Evolutionary conservation across 106 monocot species (phyloP), one percentile per base, ranked within the genome.

Genomic region (Dioscorea zingiberensis): DNA sequence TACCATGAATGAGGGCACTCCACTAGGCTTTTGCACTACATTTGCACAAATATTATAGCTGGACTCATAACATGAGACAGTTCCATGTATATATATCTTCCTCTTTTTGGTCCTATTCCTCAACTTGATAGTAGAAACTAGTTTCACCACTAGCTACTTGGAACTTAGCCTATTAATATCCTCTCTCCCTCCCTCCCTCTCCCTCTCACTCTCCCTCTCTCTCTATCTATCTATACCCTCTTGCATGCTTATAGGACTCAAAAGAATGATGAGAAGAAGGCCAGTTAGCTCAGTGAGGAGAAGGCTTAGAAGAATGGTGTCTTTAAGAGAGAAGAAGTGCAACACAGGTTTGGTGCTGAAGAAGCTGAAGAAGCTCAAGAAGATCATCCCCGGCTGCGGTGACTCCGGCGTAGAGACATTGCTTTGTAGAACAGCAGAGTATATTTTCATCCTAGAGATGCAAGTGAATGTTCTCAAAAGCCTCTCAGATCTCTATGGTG

Each of bases 361-460:
- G 64, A 81, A 81, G 60, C 59, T 85, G n/a, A 74, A 54, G 46
- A 63, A 74, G 59, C 78, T 85, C 1, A 70, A 75, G 66, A 74
- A 60, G 64, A 72, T 85, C 8, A 63, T 85, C 16, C 85, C 85
- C 4, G 85, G 74, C 1, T 64, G 76, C 54, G 67, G 62, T 3
- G 48, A 68, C 21, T 25, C 25, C 13, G 74, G 69, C 23, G 19
- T 68, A 2, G 85, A 81, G 26, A 45, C 63, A 3, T 48, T 85
- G 71, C 81, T 81, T 55, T 62, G 45, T 45, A 77, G 5, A 49
- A 74, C 85, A 8, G 74, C 74, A 5, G 59, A 69, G 44, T 81
- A 81, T 63, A 85, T 85, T 64, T 70, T 59, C 63, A 54, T 77
- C 55, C 75, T 85, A 23, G 64, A 81, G 55, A 62, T 78, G 60